Conservation (phyloP, 2,329 filamentous ascomycete genomes). For the Sarocladium kiliense region DNA sequence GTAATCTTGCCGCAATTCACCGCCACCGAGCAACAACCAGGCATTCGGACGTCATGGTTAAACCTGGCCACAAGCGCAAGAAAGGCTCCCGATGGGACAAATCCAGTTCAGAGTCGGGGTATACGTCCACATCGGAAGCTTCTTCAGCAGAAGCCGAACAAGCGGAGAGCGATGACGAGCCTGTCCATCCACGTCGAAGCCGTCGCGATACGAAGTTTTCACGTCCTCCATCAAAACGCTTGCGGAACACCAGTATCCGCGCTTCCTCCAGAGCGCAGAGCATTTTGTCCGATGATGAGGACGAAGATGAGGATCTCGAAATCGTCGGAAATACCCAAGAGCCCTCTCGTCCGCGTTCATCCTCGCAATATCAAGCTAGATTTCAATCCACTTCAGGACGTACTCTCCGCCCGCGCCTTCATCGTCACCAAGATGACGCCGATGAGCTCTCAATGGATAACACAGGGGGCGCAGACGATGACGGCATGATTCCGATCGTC, state of each 20-base stretch:
- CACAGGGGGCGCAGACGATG: conserved; percentile 14
- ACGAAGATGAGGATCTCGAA: neutral
- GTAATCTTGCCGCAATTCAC: neutral
- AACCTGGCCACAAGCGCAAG: neutral
- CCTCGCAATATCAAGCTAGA: neutral
- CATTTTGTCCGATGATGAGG: neutral
- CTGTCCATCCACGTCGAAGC: neutral
- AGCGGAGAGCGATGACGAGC: neutral
- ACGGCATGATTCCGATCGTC: conserved; percentile 30
- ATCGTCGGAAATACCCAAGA: neutral
- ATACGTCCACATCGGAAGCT: neutral
- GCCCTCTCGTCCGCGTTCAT: neutral
- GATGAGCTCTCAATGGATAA: conserved; percentile 8
- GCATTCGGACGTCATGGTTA: neutral
- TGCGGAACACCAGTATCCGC: neutral
- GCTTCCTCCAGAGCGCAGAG: neutral
- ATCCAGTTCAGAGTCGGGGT: neutral
- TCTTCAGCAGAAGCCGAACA: neutral
- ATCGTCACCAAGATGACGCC: neutral
- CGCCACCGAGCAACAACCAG: neutral
- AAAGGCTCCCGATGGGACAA: neutral
- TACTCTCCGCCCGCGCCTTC: neutral
- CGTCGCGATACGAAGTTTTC: neutral
- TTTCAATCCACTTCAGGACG: neutral
- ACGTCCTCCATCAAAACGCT: neutral